phyloP scores from a whole-genome alignment of 306 rosid genomes.

The Cucurbita pepo region DNA sequence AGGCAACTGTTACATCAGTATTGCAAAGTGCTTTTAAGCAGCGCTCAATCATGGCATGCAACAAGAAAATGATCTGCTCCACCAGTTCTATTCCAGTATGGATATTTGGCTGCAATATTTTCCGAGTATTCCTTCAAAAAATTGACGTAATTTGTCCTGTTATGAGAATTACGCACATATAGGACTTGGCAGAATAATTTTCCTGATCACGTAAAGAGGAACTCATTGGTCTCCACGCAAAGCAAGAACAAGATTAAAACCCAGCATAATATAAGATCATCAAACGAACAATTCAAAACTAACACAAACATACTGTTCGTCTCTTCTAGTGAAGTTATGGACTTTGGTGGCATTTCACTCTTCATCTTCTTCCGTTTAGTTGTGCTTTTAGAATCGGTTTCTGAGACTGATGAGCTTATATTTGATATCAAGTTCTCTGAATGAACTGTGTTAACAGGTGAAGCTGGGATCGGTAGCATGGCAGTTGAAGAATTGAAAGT shows the following conservation, averaged over 20 bases:
- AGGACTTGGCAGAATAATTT: conserved; percentile 53
- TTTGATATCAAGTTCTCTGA: conserved; percentile 4
- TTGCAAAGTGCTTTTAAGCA: conserved; percentile 90
- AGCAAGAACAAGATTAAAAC: neutral
- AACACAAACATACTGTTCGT: conserved; percentile 33
- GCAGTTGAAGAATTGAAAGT: conserved; percentile 3
- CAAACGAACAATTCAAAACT: conserved; percentile 5
- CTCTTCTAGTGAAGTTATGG: conserved; percentile 12
- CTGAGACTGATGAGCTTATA: conserved; percentile 11
- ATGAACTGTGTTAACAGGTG: conserved; percentile 13
- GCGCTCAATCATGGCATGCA: conserved; percentile 22
- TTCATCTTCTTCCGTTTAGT: conserved; percentile 36
- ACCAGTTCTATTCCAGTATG: conserved; percentile 62
- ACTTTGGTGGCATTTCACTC: conserved; percentile 64
- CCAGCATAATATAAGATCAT: neutral
- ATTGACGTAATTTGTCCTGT: conserved; percentile 68
- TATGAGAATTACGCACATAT: conserved; percentile 77
- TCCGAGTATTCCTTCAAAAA: conserved; percentile 59
- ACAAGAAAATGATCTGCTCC: conserved; percentile 47
- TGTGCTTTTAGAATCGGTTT: conserved; percentile 9
- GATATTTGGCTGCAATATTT: conserved; percentile 59
- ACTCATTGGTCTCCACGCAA: conserved; percentile 59
- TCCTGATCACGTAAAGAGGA: conserved; percentile 57
- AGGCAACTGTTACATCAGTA: conserved; percentile 77
- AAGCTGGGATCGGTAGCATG: conserved; percentile 8